Evolutionary conservation across 108 stramenopile species (phyloP).

Genomic region (Nitzschia inconspicua): DNA sequence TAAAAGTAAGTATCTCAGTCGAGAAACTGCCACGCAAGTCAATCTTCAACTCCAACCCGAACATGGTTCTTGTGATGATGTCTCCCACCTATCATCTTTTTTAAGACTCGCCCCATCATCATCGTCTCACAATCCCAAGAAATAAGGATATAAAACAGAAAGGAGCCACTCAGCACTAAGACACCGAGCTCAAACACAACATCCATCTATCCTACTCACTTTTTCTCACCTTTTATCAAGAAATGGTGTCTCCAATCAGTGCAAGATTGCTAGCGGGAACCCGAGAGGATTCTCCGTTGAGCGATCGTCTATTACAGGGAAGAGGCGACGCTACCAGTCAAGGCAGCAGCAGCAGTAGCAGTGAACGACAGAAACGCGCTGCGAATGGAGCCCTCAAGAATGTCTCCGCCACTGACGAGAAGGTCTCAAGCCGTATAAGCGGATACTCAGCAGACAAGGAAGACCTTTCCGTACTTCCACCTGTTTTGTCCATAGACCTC

Average conservation of each 20-base stretch:
- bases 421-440: slow-evolving; percentile 14
- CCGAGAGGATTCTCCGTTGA: not conserved
- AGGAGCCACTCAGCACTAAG: too few relatives aligned
- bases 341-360: slow-evolving; percentile 6
- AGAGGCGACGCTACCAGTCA: slow-evolving; percentile 8
- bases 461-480: slow-evolving; percentile 4
- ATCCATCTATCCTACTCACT: too few relatives aligned
- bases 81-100: too few relatives aligned
- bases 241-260: slow-evolving; percentile 20
- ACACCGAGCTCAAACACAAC: too few relatives aligned
- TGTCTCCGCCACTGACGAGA: not conserved
- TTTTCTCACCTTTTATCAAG: too few relatives aligned
- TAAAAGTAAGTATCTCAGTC: too few relatives aligned
- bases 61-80: too few relatives aligned
- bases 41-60: too few relatives aligned
- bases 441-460: slow-evolving; percentile 32
- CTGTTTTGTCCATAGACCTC: slow-evolving; percentile 21
- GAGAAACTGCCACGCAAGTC: too few relatives aligned
- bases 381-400: not conserved
- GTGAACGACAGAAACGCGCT: slow-evolving; percentile 4
- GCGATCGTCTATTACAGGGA: not conserved
- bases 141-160: too few relatives aligned
- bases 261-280: slow-evolving; percentile 6
- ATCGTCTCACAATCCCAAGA: too few relatives aligned
- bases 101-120: too few relatives aligned